phyloP scores from a whole-genome alignment of 306 rosid genomes.

The Castanea sativa region DNA sequence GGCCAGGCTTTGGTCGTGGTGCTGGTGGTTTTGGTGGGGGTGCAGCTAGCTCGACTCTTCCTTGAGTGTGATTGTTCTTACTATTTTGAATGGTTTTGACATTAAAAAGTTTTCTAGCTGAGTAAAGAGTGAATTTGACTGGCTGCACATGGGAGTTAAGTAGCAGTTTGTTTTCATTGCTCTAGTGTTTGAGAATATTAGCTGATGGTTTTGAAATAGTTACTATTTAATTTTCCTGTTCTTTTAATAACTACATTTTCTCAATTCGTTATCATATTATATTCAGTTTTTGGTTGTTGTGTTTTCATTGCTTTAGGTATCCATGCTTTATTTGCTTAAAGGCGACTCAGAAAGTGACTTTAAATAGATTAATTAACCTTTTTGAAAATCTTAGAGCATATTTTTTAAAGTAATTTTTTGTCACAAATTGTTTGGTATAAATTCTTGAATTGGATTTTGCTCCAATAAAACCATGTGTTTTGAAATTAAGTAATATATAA shows the following conservation, averaged over 20 bases:
- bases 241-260: background rate
- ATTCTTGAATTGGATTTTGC: too few relatives aligned
- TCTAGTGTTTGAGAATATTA: background rate
- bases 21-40: constrained; percentile 48
- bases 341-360: too few relatives aligned
- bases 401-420: too few relatives aligned
- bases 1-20: constrained; percentile 55
- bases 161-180: background rate
- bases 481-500: too few relatives aligned
- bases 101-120: background rate
- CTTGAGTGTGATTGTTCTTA: constrained; percentile 20
- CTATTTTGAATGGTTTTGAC: constrained; percentile 8
- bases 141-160: constrained; percentile 6
- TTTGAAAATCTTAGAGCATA: too few relatives aligned
- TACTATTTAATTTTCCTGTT: background rate
- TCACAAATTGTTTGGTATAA: too few relatives aligned
- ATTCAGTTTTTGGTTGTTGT: background rate
- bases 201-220: background rate
- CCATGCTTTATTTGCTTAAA: too few relatives aligned
- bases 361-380: too few relatives aligned
- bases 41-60: constrained; percentile 48
- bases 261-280: background rate
- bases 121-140: background rate
- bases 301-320: too few relatives aligned
- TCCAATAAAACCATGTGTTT: too few relatives aligned